Conservation (phyloP, 768 basidiomycete genomes). For the Austroboletus eburneus region DNA sequence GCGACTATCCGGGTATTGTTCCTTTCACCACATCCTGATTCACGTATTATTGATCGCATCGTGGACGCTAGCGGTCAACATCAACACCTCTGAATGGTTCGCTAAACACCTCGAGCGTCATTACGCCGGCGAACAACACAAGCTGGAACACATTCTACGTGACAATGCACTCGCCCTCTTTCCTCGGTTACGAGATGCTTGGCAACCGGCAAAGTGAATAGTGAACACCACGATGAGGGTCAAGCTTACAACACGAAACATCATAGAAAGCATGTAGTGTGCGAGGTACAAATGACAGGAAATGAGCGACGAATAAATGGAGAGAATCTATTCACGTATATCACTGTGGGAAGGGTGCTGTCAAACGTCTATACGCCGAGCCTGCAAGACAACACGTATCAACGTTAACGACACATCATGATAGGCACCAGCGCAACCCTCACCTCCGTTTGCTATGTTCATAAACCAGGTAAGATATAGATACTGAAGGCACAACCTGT, state of each 20-base stretch:
- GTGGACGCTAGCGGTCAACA: constrained; percentile 48
- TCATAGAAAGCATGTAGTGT: constrained; percentile 18
- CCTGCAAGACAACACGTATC: constrained; percentile 32
- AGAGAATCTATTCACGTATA: constrained; percentile 23
- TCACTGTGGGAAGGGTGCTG: constrained; percentile 11
- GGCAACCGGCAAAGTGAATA: background rate
- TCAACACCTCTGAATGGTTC: constrained; percentile 57
- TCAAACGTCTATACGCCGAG: constrained; percentile 51
- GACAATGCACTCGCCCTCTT: constrained; percentile 53
- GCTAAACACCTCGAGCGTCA: constrained; percentile 48
- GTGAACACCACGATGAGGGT: background rate
- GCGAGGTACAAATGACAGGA: constrained; percentile 25
- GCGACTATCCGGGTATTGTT: constrained; percentile 67
- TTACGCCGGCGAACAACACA: constrained; percentile 38
- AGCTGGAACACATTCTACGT: constrained; percentile 42
- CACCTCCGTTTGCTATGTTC: constrained; percentile 81
- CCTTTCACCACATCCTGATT: background rate
- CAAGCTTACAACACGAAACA: constrained; percentile 9
- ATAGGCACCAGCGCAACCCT: constrained; percentile 18
- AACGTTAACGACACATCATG: background rate
- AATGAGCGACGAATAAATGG: constrained; percentile 22
- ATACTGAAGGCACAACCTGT: constrained; percentile 92
- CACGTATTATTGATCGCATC: too few species aligned
- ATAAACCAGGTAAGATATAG: constrained; percentile 95
- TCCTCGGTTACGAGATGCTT: constrained; percentile 28